Evolutionary conservation across 805 yeast species (phyloP), one percentile per base, ranked within the genome.

Genomic region (Candida caryicola): DNA sequence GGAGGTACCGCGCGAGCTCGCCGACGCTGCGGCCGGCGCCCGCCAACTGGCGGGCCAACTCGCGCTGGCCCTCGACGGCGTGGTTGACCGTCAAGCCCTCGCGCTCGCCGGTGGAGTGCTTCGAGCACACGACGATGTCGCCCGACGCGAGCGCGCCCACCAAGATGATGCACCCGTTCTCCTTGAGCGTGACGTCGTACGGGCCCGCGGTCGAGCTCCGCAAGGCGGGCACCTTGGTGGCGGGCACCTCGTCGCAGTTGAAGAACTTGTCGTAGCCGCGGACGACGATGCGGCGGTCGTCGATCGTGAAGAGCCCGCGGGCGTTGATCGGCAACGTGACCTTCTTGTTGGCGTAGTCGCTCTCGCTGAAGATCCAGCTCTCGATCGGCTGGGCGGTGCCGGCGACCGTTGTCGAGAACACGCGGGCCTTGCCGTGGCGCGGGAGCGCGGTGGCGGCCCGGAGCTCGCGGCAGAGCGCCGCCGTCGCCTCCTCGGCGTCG

Each of bases 251-350:
- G 44, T 71, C 76, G 3, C 88, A 67, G 54, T 85, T 91, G 74
- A 88, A 93, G 60, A 93, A 93, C 62, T 93, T 93, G 60, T 93
- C 93, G 57, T 93, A 93, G 0, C 99, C 99, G 49, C 99, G 68
- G 1, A 82, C 80, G 2, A 79, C 79, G 16, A 93, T 83, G 8
- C 43, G 48, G 5, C 66, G 64, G 9, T 61, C 58, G 16, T 64
- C 32, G 0, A 78, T 36, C 12, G 70, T 84, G 59, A 91, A 91
- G 12, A 91, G 58, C 0, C 99, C 99, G 39, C 99, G 72, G 0
- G 97, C 95, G 36, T 79, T 64, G 4, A 79, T 70, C 0, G 96
- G 96, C 6, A 91, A 64, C 1, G 40, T 42, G 4, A 77, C 64
- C 3, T 73, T 73, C 7, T 67, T 64, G 37, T 71, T 75, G 13